Base-by-base conservation (phyloP, 768 basidiomycete genomes). In the Lentinula detonsa region DNA sequence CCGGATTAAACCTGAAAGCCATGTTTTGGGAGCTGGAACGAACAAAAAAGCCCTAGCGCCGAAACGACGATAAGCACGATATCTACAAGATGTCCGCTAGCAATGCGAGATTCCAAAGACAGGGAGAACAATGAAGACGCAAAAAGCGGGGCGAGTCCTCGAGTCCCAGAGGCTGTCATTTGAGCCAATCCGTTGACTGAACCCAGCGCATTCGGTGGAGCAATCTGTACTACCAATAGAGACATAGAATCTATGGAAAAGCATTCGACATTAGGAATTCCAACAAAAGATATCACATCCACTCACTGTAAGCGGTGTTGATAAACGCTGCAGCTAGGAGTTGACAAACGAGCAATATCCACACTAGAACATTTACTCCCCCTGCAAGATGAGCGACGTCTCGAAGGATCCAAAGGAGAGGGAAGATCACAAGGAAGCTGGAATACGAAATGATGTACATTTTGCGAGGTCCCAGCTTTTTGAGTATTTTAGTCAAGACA, bases 91-190 rank as follows among this genome's bases (percentile, higher is more conserved):
- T 72, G 64, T 4, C 84, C 84, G 1, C 81, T 79, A 0, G 75
- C 67, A 45, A 83, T 70, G 43, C 78, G 72, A 43, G 66, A 67
- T 61, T 83, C 71, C 7, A 80, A 56, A 0, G 83, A 84, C 0
- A 84, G 62, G 0, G 86, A 80, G 64, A 84, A 87, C 13, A 87
- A 69, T 0, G 85, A 85, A 3, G 83, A 79, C 4, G 85, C 78
- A n/a, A 79, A 64, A 16, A 81, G 75, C 0, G 85, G 86, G 1
- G 81, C 82, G 10, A 86, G 65, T 0, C 83, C 74, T 33, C 85
- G 76, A 64, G 79, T 73, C 4, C 76, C 70, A 1, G 80, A 82
- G 2, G 75, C 74, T 5, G 78, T 66, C 67, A 82, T 81, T 67
- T 88, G 85, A 3, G 76, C 83, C 34, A 85, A 62, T 1, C 85